Conservation (phyloP, 345 rosid genomes). For the Balakata baccata region DNA sequence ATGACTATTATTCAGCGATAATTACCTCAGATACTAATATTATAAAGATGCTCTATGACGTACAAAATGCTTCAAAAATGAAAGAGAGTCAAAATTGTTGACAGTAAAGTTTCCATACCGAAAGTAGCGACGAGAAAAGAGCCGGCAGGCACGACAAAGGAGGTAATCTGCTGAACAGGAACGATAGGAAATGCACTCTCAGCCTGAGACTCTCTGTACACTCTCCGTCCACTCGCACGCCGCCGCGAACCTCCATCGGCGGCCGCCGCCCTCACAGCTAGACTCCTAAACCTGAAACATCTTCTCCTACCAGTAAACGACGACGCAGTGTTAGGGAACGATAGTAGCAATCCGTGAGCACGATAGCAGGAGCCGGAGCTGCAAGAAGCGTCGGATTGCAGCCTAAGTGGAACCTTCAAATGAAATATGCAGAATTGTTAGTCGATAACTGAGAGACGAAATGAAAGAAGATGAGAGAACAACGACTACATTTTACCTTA, state of each 20-base stretch:
- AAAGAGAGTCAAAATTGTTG: neutral
- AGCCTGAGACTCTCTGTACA: slow-evolving; percentile 59
- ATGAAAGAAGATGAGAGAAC: neutral
- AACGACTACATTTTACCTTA: slow-evolving; percentile 27
- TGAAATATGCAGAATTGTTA: neutral
- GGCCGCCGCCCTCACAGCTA: slow-evolving; percentile 49
- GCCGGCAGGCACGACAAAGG: slow-evolving; percentile 56
- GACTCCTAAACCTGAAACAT: slow-evolving; percentile 35
- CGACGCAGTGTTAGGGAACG: slow-evolving; percentile 21
- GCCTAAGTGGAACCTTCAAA: slow-evolving; percentile 34
- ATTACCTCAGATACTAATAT: neutral
- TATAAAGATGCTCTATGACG: neutral
- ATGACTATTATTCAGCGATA: neutral
- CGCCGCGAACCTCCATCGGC: slow-evolving; percentile 41
- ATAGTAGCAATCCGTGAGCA: slow-evolving; percentile 15
- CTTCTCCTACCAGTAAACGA: slow-evolving; percentile 25
- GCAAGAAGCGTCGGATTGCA: slow-evolving; percentile 20
- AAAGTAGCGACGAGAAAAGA: slow-evolving; percentile 54
- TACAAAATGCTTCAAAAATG: neutral
- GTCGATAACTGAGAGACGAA: neutral
- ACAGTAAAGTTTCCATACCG: slow-evolving; percentile 45
- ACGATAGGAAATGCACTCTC: slow-evolving; percentile 41
- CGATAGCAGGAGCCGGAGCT: slow-evolving; percentile 19
- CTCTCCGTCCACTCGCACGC: slow-evolving; percentile 40
- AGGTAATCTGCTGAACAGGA: slow-evolving; percentile 58